Evolutionary conservation across 768 basidiomycete genomes (phyloP).

Genomic region (Boletus sensibilis): DNA sequence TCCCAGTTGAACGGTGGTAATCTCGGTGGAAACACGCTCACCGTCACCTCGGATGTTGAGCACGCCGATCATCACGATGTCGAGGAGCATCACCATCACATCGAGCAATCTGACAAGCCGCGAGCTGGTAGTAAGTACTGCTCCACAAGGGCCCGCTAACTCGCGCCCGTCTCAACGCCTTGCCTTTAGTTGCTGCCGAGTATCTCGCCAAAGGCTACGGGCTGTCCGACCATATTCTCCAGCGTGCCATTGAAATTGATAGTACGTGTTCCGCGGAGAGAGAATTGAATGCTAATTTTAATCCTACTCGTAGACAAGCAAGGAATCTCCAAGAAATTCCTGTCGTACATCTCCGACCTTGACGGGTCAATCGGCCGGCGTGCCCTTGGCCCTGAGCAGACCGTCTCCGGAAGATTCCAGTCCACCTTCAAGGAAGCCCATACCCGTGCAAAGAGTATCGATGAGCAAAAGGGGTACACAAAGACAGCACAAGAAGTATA

Average conservation of each 20-base stretch:
- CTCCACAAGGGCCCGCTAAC: neutral
- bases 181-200: constrained; percentile 75
- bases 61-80: constrained; percentile 54
- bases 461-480: constrained; percentile 76
- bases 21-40: constrained; percentile 68
- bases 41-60: constrained; percentile 66
- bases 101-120: constrained; percentile 91
- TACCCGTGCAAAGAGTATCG: constrained; percentile 69
- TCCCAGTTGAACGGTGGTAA: constrained; percentile 67
- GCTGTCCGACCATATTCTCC: constrained; percentile 75
- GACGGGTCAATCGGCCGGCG: constrained; percentile 70
- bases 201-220: constrained; percentile 89
- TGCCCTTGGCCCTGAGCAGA: constrained; percentile 78
- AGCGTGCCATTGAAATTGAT: constrained; percentile 80
- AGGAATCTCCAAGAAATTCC: constrained; percentile 86
- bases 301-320: constrained; percentile 52
- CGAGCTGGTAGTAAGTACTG: constrained; percentile 67
- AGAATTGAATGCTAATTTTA: neutral
- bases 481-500: constrained; percentile 68
- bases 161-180: neutral
- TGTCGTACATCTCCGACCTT: constrained; percentile 70
- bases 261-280: constrained; percentile 35
- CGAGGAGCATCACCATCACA: constrained; percentile 36
- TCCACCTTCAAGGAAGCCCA: constrained; percentile 61
- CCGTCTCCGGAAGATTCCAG: constrained; percentile 71